Evolutionary conservation across 352 stramenopile species (phyloP).

Genomic region (Hyaloperonospora brassicae): DNA sequence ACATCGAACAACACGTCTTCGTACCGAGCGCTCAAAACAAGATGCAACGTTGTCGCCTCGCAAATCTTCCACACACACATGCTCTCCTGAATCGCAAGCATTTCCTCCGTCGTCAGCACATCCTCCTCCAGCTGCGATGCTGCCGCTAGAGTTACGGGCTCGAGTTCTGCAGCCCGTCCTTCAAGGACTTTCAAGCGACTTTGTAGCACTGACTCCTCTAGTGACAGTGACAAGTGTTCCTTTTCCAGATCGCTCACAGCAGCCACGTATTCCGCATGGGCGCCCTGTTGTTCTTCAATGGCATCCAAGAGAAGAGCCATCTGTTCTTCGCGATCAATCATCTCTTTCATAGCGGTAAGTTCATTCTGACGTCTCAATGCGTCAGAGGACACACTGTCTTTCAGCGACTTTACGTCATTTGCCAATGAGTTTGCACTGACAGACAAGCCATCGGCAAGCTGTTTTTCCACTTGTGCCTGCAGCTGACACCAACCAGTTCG

Average conservation of each 20-base stretch:
- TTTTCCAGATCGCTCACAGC: conserved; percentile 51
- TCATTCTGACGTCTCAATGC: conserved; percentile 43
- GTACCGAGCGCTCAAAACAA: conserved; percentile 38
- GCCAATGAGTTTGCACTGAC: conserved; percentile 29
- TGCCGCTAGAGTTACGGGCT: conserved; percentile 29
- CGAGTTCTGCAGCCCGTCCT: conserved; percentile 37
- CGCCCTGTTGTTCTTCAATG: conserved; percentile 69
- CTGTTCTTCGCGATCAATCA: conserved; percentile 66
- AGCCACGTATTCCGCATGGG: conserved; percentile 50
- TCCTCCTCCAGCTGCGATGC: conserved; percentile 27
- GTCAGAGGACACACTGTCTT: conserved; percentile 31
- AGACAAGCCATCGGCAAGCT: conserved; percentile 34
- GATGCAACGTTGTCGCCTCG: conserved; percentile 36
- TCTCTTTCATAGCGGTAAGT: conserved; percentile 45
- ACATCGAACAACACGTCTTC: conserved; percentile 46
- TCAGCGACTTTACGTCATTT: conserved; percentile 39
- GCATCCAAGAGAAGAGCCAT: conserved; percentile 60
- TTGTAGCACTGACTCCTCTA: conserved; percentile 59
- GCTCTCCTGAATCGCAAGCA: conserved; percentile 46
- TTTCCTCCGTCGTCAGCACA: conserved; percentile 41
- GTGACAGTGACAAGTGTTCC: conserved; percentile 47
- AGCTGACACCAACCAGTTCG: conserved; percentile 55
- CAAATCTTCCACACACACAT: conserved; percentile 41
- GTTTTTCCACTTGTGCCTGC: conserved; percentile 48
- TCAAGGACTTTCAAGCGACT: conserved; percentile 57